These are phyloP conservation scores for Saccharum spontaneum DNA, from an alignment of 176 grass and related monocot genomes.

Conservation along the genomic window DNA sequence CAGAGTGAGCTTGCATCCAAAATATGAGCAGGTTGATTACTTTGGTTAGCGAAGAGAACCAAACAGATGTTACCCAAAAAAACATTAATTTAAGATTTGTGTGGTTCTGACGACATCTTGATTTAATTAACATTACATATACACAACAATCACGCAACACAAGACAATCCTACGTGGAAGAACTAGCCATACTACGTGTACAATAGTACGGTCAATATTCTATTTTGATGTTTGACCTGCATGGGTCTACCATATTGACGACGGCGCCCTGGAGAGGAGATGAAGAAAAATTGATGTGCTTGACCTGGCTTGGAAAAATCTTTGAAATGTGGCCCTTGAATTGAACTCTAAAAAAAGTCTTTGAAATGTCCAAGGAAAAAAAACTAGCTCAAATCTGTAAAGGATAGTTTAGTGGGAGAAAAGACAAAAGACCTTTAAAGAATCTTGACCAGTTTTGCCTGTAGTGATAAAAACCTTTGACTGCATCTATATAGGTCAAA, in stretches of 20 bases:
- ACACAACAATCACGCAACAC: neutral
- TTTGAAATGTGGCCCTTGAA: neutral
- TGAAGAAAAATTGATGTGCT: neutral
- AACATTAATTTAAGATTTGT: neutral
- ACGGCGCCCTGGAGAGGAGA: neutral
- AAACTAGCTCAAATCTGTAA: neutral
- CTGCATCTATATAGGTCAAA: neutral
- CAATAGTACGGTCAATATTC: conserved; percentile 12
- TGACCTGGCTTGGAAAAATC: conserved; percentile 30
- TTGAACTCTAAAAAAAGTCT: neutral
- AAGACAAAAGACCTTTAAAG: conserved; percentile 1
- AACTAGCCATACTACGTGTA: neutral
- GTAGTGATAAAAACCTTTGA: neutral
- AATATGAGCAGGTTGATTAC: too few species aligned
- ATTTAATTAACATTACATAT: neutral
- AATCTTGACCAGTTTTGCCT: conserved; percentile 12
- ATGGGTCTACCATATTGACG: neutral
- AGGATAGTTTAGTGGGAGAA: neutral
- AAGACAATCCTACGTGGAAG: neutral
- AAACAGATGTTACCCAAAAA: neutral
- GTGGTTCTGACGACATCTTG: too few species aligned
- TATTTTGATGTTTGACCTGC: neutral
- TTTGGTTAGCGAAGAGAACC: too few species aligned
- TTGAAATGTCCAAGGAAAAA: conserved; percentile 20
- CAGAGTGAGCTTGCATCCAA: too few species aligned